Evolutionary conservation across 768 basidiomycete species (phyloP).

Genomic region (Stropharia rugosoannulata): DNA sequence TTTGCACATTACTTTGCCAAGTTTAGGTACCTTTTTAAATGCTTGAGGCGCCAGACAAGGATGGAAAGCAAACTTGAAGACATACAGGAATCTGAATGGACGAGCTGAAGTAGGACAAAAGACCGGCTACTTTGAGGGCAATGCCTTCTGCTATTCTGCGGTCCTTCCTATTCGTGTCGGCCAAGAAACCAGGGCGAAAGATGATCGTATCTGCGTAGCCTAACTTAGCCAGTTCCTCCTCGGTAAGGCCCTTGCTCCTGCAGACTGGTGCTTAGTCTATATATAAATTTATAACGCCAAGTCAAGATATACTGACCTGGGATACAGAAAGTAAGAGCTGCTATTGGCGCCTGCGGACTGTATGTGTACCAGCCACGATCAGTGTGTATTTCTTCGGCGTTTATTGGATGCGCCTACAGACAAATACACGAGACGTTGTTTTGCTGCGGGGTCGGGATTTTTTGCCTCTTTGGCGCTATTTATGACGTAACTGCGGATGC

Average conservation of each 20-base stretch:
- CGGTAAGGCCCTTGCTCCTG: conserved; percentile 80
- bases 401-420: conserved; percentile 44
- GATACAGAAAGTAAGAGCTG: conserved; percentile 51
- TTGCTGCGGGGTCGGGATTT: conserved; percentile 36
- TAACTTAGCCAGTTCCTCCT: conserved; percentile 60
- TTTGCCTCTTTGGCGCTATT: conserved; percentile 69
- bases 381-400: not conserved
- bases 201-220: conserved; percentile 73
- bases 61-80: not conserved
- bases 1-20: conserved; percentile 52
- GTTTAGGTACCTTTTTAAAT: conserved; percentile 40
- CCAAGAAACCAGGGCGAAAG: conserved; percentile 62
- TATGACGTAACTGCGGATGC: conserved; percentile 60
- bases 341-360: conserved; percentile 52
- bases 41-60: not conserved
- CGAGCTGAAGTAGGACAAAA: conserved; percentile 36
- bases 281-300: not conserved
- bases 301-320: conserved; percentile 31
- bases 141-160: conserved; percentile 39
- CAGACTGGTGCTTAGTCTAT: not conserved
- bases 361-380: not conserved
- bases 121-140: conserved; percentile 25
- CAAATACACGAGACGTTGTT: conserved; percentile 68
- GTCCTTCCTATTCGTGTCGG: conserved; percentile 44
- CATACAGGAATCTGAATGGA: conserved; percentile 45